Evolutionary conservation across 2,329 filamentous ascomycete genomes (phyloP), one percentile per base, ranked within the genome.

Genomic region (Penicillium crustosum): DNA sequence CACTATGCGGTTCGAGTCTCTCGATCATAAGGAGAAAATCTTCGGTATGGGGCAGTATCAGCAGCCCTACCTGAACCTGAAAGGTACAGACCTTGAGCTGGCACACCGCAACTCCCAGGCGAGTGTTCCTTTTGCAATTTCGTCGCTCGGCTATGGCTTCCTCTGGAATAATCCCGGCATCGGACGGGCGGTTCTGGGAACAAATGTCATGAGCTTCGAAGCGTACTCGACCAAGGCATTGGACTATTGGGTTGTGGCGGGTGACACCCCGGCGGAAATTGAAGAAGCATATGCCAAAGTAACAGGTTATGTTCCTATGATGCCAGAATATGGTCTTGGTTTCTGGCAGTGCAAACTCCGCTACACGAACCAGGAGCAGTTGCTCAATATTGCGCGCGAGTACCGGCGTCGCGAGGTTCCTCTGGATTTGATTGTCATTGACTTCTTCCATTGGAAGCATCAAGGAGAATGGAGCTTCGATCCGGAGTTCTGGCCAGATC

Each of bases 401-500:
- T 85, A 88, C 61, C 80, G 79, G 51, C 72, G 74, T 33, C 75
- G 84, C 1, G 67, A 82, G 0, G 68, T 89, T 17, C 86, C 86
- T 0, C 76, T 89, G 19, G 84, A 88, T 66, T 67, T 89, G 2
- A 87, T 89, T n/a, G 86, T 89, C 0, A 75, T 85, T 38, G 86
- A 89, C 64, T 89, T 85, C 68, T 89, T 89, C 68, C 86, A 89
- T 66, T 89, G 86, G 86, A 81, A 82, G 8, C 76, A 78, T 8
- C 85, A 89, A 66, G 86, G 87, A 6, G 86, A 89, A 55, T 89
- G 86, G 86, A 83, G 79, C 39, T 89, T 89, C 62, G 86, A 89
- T 64, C 73, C 79, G 0, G 78, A 77, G 0, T 89, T 83, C 63
- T 89, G 84, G 85, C 86, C 86, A 0, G 83, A 89, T 66, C 85